phyloP scores from a whole-genome alignment of 805 yeast species.

The Candida silvicultrix region DNA sequence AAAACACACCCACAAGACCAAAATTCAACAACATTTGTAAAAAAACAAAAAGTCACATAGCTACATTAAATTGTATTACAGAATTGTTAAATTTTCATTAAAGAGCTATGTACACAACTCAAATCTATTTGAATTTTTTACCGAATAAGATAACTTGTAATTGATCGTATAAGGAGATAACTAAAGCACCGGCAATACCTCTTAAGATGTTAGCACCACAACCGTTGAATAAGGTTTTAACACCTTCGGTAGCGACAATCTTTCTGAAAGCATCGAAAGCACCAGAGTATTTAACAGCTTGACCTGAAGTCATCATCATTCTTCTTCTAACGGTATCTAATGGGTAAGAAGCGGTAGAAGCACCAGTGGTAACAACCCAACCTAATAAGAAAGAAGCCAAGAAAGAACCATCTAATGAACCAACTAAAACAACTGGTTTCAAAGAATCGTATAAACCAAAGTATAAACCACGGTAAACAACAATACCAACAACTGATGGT shows the following conservation, averaged over 20 bases:
- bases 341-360: slow-evolving; percentile 98
- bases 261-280: slow-evolving; percentile 88
- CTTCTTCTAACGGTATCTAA: slow-evolving; percentile 99
- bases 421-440: slow-evolving; percentile 91
- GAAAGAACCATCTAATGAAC: slow-evolving; percentile 92
- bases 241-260: slow-evolving; percentile 96
- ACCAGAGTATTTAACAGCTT: slow-evolving; percentile 94
- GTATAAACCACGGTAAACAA: slow-evolving; percentile 99
- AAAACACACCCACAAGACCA: no score
- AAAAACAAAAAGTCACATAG: no score
- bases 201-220: slow-evolving; percentile 99
- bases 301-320: slow-evolving; percentile 99
- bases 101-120: slow-evolving; percentile 2
- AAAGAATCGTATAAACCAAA: slow-evolving; percentile 96
- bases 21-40: background rate
- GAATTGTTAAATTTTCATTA: slow-evolving; percentile 1
- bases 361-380: slow-evolving; percentile 98
- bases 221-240: slow-evolving; percentile 92
- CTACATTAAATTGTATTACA: no score
- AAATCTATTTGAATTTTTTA: slow-evolving; percentile 75
- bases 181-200: slow-evolving; percentile 99
- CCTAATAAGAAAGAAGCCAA: slow-evolving; percentile 93
- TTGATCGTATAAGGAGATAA: slow-evolving; percentile 96
- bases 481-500: slow-evolving; percentile 95
- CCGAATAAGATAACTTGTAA: slow-evolving; percentile 92